phyloP scores from a whole-genome alignment of 2,329 filamentous ascomycete species.

The Monosporascus sp. region DNA sequence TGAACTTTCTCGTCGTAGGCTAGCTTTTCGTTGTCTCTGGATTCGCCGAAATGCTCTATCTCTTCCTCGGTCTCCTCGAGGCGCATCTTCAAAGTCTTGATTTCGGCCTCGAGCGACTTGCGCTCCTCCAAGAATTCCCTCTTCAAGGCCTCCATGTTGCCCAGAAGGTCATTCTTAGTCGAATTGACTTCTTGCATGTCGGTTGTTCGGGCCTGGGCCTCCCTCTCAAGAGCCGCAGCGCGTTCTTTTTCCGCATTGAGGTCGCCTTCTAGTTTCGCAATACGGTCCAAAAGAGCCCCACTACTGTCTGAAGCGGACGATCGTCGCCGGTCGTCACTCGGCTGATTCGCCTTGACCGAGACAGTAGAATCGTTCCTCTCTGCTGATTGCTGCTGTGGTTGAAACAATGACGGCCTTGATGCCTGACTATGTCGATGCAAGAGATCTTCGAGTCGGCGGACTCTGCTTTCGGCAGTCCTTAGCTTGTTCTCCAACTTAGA shows the following conservation, averaged over 20 bases:
- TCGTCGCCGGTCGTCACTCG: slow-evolving; percentile 38
- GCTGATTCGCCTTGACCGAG: slow-evolving; percentile 40
- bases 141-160: slow-evolving; percentile 90
- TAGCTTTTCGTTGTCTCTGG: slow-evolving; percentile 75
- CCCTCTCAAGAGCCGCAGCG: slow-evolving; percentile 62
- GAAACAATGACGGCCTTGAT: slow-evolving; percentile 51
- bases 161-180: slow-evolving; percentile 88
- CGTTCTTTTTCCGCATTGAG: slow-evolving; percentile 68
- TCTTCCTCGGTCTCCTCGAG: slow-evolving; percentile 91
- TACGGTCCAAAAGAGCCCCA: slow-evolving; percentile 42
- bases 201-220: slow-evolving; percentile 54
- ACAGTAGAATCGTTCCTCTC: slow-evolving; percentile 46
- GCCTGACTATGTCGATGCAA: slow-evolving; percentile 74
- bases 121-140: slow-evolving; percentile 83
- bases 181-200: slow-evolving; percentile 76
- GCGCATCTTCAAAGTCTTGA: slow-evolving; percentile 68
- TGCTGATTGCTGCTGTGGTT: slow-evolving; percentile 38
- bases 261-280: slow-evolving; percentile 70
- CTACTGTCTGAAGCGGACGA: slow-evolving; percentile 40
- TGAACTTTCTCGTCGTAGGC: slow-evolving; percentile 65
- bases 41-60: slow-evolving; percentile 77
- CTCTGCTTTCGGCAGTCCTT: slow-evolving; percentile 80
- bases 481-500: slow-evolving; percentile 66
- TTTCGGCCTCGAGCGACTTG: slow-evolving; percentile 75
- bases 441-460: slow-evolving; percentile 86